Evolutionary conservation across 2,329 filamentous ascomycete genomes (phyloP).

Genomic region (Aspergillus awamori): DNA sequence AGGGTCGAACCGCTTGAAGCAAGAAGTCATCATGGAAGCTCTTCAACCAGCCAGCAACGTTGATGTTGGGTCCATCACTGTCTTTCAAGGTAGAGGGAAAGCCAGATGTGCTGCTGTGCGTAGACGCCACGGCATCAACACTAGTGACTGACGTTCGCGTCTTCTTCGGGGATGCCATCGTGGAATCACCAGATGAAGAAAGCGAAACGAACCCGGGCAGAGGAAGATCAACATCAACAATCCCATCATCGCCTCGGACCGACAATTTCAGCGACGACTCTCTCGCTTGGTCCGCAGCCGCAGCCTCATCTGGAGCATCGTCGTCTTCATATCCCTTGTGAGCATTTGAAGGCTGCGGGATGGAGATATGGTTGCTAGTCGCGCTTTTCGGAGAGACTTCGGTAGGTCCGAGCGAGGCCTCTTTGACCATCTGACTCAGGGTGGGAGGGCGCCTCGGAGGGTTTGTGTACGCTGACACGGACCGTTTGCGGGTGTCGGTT

Average conservation of each 20-base stretch:
- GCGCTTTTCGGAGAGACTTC: conserved; percentile 26
- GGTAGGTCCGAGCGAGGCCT: conserved; percentile 26
- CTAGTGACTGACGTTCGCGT: conserved; percentile 55
- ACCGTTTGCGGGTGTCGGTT: conserved; percentile 32
- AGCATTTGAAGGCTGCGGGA: conserved; percentile 31
- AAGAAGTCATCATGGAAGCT: conserved; percentile 62
- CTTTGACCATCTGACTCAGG: conserved; percentile 40
- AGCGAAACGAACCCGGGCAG: conserved; percentile 55
- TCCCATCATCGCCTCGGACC: conserved; percentile 60
- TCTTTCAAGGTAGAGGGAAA: conserved; percentile 36
- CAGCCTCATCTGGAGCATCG: conserved; percentile 30
- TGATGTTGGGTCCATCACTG: conserved; percentile 53
- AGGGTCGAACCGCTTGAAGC: conserved; percentile 61
- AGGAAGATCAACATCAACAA: conserved; percentile 63
- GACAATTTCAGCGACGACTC: conserved; percentile 56
- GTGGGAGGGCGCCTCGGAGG: conserved; percentile 31
- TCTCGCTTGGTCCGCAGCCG: conserved; percentile 35
- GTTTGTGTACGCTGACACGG: conserved; percentile 31
- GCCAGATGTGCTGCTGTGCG: conserved; percentile 45
- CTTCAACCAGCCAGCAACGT: conserved; percentile 61
- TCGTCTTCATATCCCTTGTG: conserved; percentile 26
- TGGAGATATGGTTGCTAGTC: conserved; percentile 40
- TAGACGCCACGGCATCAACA: conserved; percentile 52
- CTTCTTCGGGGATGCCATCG: conserved; percentile 46
- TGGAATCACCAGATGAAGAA: conserved; percentile 50